Percentiles rank a stretch among this genome's conserved stretches.
phyloP scores from a whole-genome alignment of 2,329 filamentous ascomycete species.

The Dactylellina haptotyla region DNA sequence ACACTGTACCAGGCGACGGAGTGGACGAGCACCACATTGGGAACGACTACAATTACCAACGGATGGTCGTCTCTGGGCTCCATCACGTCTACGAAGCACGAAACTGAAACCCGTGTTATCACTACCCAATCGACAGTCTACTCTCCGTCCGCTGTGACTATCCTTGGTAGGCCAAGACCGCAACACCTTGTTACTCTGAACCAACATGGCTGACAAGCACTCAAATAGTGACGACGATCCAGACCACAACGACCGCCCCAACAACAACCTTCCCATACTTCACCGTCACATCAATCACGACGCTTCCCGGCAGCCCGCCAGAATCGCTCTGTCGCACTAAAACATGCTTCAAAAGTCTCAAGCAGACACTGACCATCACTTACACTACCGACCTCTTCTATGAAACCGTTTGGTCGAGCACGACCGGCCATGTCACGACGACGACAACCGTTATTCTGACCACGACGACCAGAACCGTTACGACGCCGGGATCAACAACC shows the following conservation, averaged over 20 bases:
- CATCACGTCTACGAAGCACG: slow-evolving; percentile 28
- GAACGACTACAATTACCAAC: slow-evolving; percentile 28
- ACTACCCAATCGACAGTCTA: slow-evolving; percentile 22
- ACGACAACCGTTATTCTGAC: slow-evolving; percentile 21
- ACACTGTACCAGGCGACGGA: slow-evolving; percentile 19
- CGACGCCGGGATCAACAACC: slow-evolving; percentile 17
- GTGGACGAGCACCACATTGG: slow-evolving; percentile 4
- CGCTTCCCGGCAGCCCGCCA: slow-evolving; percentile 22
- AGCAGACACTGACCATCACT: slow-evolving; percentile 19
- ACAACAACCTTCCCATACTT: slow-evolving; percentile 27
- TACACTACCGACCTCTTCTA: slow-evolving; percentile 27
- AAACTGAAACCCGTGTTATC: slow-evolving; percentile 19
- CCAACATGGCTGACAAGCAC: not conserved
- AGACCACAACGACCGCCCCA: not conserved
- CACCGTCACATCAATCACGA: slow-evolving; percentile 8
- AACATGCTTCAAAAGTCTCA: slow-evolving; percentile 15
- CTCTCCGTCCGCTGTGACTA: slow-evolving; percentile 12
- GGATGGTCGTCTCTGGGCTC: slow-evolving; percentile 19
- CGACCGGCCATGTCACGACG: slow-evolving; percentile 18
- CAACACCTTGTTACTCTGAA: not conserved
- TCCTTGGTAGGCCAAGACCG: slow-evolving; percentile 9
- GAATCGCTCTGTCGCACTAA: slow-evolving; percentile 27
- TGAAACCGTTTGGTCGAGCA: slow-evolving; percentile 15
- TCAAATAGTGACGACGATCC: slow-evolving; percentile 5
- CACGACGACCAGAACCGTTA: slow-evolving; percentile 22